phyloP scores from a whole-genome alignment of 306 rosid genomes.

The Ormosia semicastrata region DNA sequence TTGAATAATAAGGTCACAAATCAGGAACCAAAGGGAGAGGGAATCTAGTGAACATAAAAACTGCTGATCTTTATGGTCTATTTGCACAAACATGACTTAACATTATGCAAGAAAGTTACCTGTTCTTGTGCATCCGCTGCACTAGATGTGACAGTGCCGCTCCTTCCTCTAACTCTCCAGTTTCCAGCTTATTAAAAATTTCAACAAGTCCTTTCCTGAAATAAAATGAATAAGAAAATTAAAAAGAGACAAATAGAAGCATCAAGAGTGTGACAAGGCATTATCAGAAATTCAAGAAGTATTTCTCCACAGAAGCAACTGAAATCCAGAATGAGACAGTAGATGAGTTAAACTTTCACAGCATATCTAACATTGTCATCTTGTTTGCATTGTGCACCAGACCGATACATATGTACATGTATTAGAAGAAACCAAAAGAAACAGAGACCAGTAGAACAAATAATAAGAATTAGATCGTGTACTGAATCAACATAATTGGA shows the following conservation, averaged over 20 bases:
- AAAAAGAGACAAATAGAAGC: neutral
- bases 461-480: neutral
- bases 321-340: constrained; percentile 8
- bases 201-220: constrained; percentile 82
- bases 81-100: neutral
- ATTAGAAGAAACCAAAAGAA: constrained; percentile 11
- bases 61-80: neutral
- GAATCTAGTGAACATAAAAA: neutral
- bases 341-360: neutral
- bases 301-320: neutral
- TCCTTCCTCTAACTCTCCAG: constrained; percentile 63
- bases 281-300: neutral
- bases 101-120: constrained; percentile 44
- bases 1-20: constrained; percentile 3
- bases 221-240: constrained; percentile 27
- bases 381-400: neutral
- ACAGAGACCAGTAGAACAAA: neutral
- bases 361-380: neutral
- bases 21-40: neutral
- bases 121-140: constrained; percentile 68
- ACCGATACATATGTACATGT: neutral
- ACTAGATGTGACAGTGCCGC: constrained; percentile 49
- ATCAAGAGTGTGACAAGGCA: neutral
- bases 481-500: neutral
- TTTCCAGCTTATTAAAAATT: constrained; percentile 72